These are phyloP conservation scores for Meyerozyma elateridarum DNA, from an alignment of 1,139 yeast species.

Conservation along the genomic window DNA sequence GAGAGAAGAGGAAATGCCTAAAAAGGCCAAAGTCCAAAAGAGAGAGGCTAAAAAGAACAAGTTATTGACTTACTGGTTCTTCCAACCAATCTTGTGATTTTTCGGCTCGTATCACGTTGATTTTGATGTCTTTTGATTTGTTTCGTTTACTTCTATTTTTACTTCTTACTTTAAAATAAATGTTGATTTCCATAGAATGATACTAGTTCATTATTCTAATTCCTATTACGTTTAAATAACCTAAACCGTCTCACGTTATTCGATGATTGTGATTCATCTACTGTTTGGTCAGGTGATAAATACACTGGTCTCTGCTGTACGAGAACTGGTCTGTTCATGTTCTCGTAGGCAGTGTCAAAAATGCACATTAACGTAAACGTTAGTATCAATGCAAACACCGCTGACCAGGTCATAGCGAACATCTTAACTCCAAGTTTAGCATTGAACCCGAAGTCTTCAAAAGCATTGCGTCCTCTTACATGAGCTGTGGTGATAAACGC, in stretches of 20 bases:
- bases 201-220: background rate
- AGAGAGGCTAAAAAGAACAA: conserved; percentile 2
- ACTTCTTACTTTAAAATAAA: no score
- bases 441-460: conserved; percentile 39
- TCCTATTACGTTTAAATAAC: no score
- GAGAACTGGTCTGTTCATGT: conserved; percentile 1
- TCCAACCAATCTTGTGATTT: background rate
- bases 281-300: conserved; percentile 2
- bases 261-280: background rate
- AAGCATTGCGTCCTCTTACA: conserved; percentile 56
- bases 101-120: no score
- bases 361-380: conserved; percentile 1
- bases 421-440: conserved; percentile 55
- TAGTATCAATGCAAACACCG: conserved; percentile 43
- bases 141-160: no score
- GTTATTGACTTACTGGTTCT: background rate
- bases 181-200: no score
- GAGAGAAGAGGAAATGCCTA: background rate
- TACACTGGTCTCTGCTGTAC: no score
- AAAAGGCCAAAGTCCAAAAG: background rate
- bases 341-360: background rate
- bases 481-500: conserved; percentile 59
- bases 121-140: no score
- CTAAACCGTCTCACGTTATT: conserved; percentile 1
- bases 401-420: conserved; percentile 64